These are phyloP conservation scores for Fusarium illudens DNA, from an alignment of 2,329 filamentous ascomycete species.

Conservation along the genomic window DNA sequence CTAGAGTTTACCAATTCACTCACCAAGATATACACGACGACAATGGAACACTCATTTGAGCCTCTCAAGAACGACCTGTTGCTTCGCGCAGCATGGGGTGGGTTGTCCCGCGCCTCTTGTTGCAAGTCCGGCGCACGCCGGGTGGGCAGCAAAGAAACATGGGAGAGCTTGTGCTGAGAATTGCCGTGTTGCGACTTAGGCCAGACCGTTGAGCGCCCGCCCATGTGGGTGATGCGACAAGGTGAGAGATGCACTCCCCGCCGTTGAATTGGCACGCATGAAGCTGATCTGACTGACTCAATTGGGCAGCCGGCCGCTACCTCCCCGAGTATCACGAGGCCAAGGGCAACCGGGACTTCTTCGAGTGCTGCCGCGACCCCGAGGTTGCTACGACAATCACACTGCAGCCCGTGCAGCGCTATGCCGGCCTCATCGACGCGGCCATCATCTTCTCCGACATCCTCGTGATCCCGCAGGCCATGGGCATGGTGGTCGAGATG, in stretches of 20 bases:
- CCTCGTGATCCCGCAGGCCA: constrained; percentile 94
- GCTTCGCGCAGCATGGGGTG: constrained; percentile 88
- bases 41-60: constrained; percentile 76
- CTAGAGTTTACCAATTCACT: constrained; percentile 9
- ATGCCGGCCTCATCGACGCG: constrained; percentile 87
- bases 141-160: constrained; percentile 4
- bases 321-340: constrained; percentile 97
- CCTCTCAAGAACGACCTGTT: constrained; percentile 93
- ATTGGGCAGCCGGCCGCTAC: constrained; percentile 83
- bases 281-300: constrained; percentile 8
- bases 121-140: neutral
- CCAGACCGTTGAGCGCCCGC: constrained; percentile 88
- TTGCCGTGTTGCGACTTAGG: constrained; percentile 59
- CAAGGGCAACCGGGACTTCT: constrained; percentile 92
- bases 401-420: constrained; percentile 93
- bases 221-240: constrained; percentile 99
- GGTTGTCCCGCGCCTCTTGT: constrained; percentile 37
- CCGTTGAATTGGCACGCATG: constrained; percentile 3
- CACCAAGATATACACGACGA: constrained; percentile 37
- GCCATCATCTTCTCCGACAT: constrained; percentile 99
- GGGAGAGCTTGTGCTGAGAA: constrained; percentile 33
- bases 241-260: constrained; percentile 61
- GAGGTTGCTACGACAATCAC: constrained; percentile 94
- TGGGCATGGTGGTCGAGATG: constrained; percentile 99
- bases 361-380: constrained; percentile 93